Conservation (phyloP, 345 rosid genomes). For the Tarenaya hassleriana region DNA sequence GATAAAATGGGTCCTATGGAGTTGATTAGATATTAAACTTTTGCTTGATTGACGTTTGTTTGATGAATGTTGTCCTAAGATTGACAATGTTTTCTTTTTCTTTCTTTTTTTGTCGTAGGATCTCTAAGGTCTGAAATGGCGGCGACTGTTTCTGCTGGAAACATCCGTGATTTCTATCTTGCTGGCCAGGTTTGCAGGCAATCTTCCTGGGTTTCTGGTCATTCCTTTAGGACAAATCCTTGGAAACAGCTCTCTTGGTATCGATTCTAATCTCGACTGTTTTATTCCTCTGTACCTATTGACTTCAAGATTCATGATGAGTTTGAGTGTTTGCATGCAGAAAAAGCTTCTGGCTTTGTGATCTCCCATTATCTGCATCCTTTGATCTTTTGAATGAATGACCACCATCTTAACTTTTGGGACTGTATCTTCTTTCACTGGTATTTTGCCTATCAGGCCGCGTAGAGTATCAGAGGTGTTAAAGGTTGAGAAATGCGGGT, state of each 20-base stretch:
- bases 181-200: conserved; percentile 27
- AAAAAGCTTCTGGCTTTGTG: background rate
- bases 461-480: conserved; percentile 39
- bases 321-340: conserved; percentile 10
- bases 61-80: no score
- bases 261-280: conserved; percentile 6
- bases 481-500: conserved; percentile 37
- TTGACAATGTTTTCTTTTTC: conserved; percentile 8
- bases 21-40: no score
- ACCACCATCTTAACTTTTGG: no score
- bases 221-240: conserved; percentile 36
- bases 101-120: conserved; percentile 18
- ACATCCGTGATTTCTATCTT: conserved; percentile 31
- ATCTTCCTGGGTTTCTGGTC: conserved; percentile 35
- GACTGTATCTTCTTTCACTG: conserved; percentile 8
- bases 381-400: no score
- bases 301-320: conserved; percentile 8
- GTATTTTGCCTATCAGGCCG: conserved; percentile 43
- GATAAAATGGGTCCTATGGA: no score
- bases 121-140: conserved; percentile 41
- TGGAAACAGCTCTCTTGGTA: conserved; percentile 63
- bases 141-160: conserved; percentile 43
- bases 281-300: no score
- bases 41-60: no score
- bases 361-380: no score